phyloP scores from a whole-genome alignment of 2,329 filamentous ascomycete species.

The Cladophialophora bantiana region DNA sequence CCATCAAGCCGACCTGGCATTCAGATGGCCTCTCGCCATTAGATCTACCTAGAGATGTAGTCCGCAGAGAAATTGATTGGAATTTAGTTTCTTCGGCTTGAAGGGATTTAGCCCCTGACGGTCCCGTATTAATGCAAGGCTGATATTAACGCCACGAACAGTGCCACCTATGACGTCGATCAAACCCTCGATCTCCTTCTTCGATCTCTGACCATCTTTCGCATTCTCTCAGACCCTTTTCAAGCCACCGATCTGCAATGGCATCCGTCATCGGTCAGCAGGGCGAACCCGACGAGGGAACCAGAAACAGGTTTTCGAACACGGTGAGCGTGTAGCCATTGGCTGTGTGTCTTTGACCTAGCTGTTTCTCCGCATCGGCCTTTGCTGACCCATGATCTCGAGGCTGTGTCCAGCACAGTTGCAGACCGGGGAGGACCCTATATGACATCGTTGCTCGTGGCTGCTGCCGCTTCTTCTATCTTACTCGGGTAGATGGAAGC shows the following conservation, averaged over 20 bases:
- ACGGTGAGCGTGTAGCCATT: neutral
- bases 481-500: neutral
- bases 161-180: slow-evolving; percentile 19
- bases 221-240: neutral
- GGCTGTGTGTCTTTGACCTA: neutral
- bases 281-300: neutral
- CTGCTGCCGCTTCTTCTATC: neutral
- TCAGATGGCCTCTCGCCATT: neutral
- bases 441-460: neutral
- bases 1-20: slow-evolving; percentile 13
- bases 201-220: slow-evolving; percentile 6
- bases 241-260: slow-evolving; percentile 5
- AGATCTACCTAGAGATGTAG: neutral
- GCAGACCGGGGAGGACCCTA: neutral
- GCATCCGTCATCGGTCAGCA: slow-evolving; percentile 26
- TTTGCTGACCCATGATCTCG: slow-evolving; percentile 3
- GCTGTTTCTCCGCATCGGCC: neutral
- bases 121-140: neutral
- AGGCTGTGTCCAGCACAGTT: neutral
- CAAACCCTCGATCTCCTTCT: neutral
- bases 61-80: neutral
- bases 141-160: slow-evolving; percentile 8
- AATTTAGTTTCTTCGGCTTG: slow-evolving; percentile 7
- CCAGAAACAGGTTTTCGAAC: slow-evolving; percentile 25
- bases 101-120: neutral